These are phyloP conservation scores for Inga leiocalycina DNA, from an alignment of 306 rosid genomes.

Conservation along the genomic window DNA sequence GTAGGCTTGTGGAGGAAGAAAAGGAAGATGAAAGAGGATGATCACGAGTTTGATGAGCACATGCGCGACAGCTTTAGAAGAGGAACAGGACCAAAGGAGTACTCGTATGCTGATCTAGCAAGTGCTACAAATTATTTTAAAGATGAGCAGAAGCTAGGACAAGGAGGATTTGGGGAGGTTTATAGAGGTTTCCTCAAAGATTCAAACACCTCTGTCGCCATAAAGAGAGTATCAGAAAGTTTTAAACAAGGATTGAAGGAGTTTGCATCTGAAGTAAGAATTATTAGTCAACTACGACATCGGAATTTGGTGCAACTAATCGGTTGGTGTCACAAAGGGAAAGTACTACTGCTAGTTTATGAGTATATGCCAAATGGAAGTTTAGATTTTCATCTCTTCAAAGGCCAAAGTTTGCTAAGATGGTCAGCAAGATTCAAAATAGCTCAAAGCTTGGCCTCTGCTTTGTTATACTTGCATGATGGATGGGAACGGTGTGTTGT, in stretches of 20 bases:
- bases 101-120: constrained; percentile 19
- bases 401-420: not conserved
- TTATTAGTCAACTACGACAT: constrained; percentile 30
- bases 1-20: not conserved
- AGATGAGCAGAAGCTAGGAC: constrained; percentile 24
- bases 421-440: constrained; percentile 16
- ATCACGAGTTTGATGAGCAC: not conserved
- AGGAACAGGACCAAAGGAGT: constrained; percentile 25
- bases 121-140: constrained; percentile 21
- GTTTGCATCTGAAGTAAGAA: constrained; percentile 18
- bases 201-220: not conserved
- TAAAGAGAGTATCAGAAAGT: constrained; percentile 19
- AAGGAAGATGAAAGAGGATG: constrained; percentile 14
- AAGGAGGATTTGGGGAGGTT: constrained; percentile 27
- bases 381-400: constrained; percentile 11
- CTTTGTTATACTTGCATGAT: not conserved
- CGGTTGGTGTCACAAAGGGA: constrained; percentile 36
- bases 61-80: constrained; percentile 36
- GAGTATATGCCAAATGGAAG: constrained; percentile 30
- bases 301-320: constrained; percentile 3
- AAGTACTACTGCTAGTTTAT: constrained; percentile 23
- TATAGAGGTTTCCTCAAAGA: constrained; percentile 22
- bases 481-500: constrained; percentile 5
- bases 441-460: constrained; percentile 13
- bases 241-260: constrained; percentile 27